Base-by-base conservation (phyloP, 1,139 yeast species). In the Blastobotrys aristatus region DNA sequence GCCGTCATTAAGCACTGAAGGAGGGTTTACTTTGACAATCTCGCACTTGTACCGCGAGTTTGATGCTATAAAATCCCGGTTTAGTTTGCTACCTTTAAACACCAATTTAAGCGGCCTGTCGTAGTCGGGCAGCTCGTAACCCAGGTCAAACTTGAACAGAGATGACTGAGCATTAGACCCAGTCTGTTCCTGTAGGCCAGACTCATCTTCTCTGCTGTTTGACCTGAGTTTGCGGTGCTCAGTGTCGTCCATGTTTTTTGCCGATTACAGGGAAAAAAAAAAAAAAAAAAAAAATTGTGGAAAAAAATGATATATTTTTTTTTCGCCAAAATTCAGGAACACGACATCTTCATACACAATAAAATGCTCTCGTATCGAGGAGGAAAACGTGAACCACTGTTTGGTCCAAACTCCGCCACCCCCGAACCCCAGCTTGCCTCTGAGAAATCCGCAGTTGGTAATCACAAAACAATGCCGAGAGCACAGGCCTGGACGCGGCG, bases 121-220 rank as follows among this genome's bases (percentile, higher is more conserved):
- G 24, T 49, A 46, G 35, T 49, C 36, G 13, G 39, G 33, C 27
- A 43, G 46, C n/a, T 33, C 41, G 24, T 41, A 45, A 36, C 31
- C 38, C 13, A 43, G 16, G 24, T 45, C 44, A 24, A 45, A 48
- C 32, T 33, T 30, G 27, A 45, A 44, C 24, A 41, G 27, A 16
- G 38, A 38, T 4, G 33, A 27, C n/a, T n/a, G n/a, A n/a, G n/a
- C n/a, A n/a, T n/a, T n/a, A n/a, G n/a, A n/a, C n/a, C n/a, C n/a
- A n/a, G n/a, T n/a, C n/a, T n/a, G 33, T 26, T 39, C 3, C 24
- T 30, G 16, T 24, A 24, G 11, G 33, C n/a, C 22, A 20, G 16
- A 2, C 3, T 38, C 42, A 22, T 10, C 27, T 6, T 38, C 36
- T 30, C 29, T 31, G 8, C 39, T 22, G 16, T 33, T 33, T 2